Conservation (phyloP, 1,284 basidiomycete genomes). For the Puccinia horiana region DNA sequence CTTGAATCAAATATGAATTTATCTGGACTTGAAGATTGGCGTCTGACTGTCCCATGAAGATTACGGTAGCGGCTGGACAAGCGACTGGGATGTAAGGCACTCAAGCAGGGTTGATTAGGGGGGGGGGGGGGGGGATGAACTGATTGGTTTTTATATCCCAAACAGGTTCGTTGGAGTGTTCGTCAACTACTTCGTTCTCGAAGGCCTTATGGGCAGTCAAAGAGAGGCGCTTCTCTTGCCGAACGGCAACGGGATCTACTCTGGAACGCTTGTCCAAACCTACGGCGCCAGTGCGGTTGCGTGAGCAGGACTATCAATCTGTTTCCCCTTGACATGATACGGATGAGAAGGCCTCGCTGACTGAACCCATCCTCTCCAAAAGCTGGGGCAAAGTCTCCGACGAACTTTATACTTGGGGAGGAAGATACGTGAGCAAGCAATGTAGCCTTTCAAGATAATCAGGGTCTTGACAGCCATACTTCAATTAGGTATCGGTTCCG, state of each 20-base stretch:
- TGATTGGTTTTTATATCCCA: background rate
- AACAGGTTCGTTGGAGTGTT: conserved; percentile 31
- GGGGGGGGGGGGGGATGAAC: background rate
- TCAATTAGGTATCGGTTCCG: conserved; percentile 9
- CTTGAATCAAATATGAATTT: background rate
- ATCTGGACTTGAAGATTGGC: background rate
- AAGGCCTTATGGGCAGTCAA: conserved; percentile 22
- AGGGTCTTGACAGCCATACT: background rate
- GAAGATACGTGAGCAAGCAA: conserved; percentile 17
- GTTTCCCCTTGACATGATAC: background rate
- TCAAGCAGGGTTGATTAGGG: background rate
- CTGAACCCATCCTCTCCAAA: background rate
- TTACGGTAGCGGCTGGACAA: conserved; percentile 20
- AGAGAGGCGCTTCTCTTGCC: conserved; percentile 39
- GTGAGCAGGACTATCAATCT: background rate
- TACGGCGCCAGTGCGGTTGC: conserved; percentile 19
- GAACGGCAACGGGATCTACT: conserved; percentile 39
- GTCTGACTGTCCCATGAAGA: background rate
- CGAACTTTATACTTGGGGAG: conserved; percentile 14
- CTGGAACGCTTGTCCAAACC: conserved; percentile 16
- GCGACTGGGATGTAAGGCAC: conserved; percentile 22
- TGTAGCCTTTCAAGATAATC: background rate
- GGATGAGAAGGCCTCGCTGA: background rate
- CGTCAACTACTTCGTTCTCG: conserved; percentile 28
- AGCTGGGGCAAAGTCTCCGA: conserved; percentile 21